Evolutionary conservation across 352 stramenopile genomes (phyloP), one percentile per base, ranked within the genome.

Genomic region (Thalassiosira livingstoniorum): DNA sequence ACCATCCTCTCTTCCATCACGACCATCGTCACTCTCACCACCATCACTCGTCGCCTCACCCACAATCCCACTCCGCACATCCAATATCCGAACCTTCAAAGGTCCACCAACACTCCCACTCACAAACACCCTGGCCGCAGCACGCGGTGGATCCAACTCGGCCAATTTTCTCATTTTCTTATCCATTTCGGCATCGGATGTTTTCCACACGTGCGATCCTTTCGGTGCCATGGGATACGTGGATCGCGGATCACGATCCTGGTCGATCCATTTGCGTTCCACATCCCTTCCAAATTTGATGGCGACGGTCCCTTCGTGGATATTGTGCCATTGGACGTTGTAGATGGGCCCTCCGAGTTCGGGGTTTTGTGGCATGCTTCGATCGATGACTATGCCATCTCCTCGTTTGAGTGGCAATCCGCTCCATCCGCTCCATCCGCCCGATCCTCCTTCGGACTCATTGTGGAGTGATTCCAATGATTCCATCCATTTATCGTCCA

Each of bases 291-390:
- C 79, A 69, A 90, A 90, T 47, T 62, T 43, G 57, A 91, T 65
- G 35, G 43, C 37, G 43, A 71, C 47, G 10, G 63, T 68, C 15
- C 58, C 75, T 39, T 80, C 75, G 35, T 55, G 65, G 21, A 72
- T 45, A 53, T 51, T 23, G 42, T 35, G 57, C 13, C 31, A 67
- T 32, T 74, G 25, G 11, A 94, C 72, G 58, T 91, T 80, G 78
- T 90, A 92, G n/a, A 92, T 85, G n/a, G 89, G 80, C 34, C 87
- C 90, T 39, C 90, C 90, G 18, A 94, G 74, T 68, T 94, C 90
- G 79, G 87, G 72, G 42, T 92, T 78, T 81, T 91, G 76, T 3
- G 86, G 75, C 67, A 87, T 80, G n/a, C 86, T 84, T 60, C 88
- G 58, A 87, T 94, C 90, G 53, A 94, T 66, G 2, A 93, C 90